Percentiles rank a stretch among this genome's conserved stretches.
phyloP scores from a whole-genome alignment of 2,329 filamentous ascomycete species.

The Cladorrhinum sp. region DNA sequence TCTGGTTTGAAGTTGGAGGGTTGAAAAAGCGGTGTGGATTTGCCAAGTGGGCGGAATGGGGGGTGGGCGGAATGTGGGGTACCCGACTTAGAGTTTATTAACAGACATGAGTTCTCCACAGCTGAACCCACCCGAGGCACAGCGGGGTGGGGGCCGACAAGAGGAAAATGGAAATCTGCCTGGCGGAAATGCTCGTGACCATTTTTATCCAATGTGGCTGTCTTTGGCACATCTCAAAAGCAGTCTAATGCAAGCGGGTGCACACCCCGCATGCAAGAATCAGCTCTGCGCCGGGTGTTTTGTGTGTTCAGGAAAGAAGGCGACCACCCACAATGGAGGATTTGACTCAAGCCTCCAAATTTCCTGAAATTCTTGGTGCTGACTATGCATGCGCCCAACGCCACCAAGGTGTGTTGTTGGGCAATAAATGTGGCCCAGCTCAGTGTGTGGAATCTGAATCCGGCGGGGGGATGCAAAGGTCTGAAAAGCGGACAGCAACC shows the following conservation, averaged over 20 bases:
- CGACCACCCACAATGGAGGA: background rate
- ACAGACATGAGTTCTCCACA: no score
- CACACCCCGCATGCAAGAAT: background rate
- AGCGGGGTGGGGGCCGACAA: background rate
- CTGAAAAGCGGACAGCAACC: background rate
- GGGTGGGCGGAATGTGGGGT: no score
- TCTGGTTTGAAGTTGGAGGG: no score
- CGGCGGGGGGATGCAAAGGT: no score
- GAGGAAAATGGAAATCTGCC: background rate
- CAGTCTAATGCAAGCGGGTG: background rate
- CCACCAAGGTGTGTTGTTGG: background rate
- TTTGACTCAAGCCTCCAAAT: background rate
- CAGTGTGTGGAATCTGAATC: background rate
- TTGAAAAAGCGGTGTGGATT: no score
- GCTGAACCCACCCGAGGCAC: background rate
- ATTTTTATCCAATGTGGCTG: background rate
- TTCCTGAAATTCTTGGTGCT: background rate
- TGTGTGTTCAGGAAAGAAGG: background rate
- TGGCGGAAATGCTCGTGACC: background rate
- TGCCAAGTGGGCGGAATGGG: no score
- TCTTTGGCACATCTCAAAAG: background rate
- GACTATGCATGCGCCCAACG: background rate
- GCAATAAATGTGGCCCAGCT: background rate
- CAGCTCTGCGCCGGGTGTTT: background rate
- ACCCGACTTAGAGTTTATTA: no score